phyloP scores from a whole-genome alignment of 345 rosid genomes.

The Populus alba region DNA sequence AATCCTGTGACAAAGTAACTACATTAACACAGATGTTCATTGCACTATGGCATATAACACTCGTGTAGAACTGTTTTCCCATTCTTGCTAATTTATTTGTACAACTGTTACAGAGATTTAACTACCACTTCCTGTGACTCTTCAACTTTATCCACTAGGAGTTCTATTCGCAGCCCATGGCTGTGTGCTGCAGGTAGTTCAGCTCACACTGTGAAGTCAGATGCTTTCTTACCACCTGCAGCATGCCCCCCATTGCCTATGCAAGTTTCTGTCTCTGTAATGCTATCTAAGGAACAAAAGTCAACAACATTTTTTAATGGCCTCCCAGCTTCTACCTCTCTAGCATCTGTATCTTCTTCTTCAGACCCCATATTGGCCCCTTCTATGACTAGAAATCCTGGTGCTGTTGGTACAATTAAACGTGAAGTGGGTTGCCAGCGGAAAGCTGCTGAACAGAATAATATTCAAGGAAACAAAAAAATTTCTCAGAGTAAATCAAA shows the following conservation, averaged over 20 bases:
- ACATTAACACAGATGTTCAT: conserved; percentile 4
- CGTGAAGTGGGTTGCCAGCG: conserved; percentile 26
- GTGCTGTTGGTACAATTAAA: conserved; percentile 27
- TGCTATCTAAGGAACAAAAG: conserved; percentile 36
- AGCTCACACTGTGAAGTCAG: conserved; percentile 22
- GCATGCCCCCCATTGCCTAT: conserved; percentile 14
- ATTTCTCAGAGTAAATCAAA: conserved; percentile 21
- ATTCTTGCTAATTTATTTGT: background rate
- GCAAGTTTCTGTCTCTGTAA: conserved; percentile 26
- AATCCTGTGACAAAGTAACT: conserved; percentile 48
- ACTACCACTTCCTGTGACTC: conserved; percentile 33
- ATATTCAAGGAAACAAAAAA: conserved; percentile 26
- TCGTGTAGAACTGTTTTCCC: background rate
- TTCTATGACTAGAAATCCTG: conserved; percentile 23
- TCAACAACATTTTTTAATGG: conserved; percentile 20
- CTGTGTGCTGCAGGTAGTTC: conserved; percentile 19
- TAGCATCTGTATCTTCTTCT: conserved; percentile 35
- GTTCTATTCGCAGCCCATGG: conserved; percentile 24
- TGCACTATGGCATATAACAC: background rate
- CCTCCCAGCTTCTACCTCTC: conserved; percentile 14
- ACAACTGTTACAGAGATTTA: conserved; percentile 35
- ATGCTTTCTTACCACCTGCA: conserved; percentile 5
- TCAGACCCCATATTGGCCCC: conserved; percentile 44
- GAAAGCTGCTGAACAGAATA: conserved; percentile 33
- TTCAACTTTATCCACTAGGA: conserved; percentile 39